Conservation (phyloP, 1,284 basidiomycete species). For the Cryptococcus sp. region DNA sequence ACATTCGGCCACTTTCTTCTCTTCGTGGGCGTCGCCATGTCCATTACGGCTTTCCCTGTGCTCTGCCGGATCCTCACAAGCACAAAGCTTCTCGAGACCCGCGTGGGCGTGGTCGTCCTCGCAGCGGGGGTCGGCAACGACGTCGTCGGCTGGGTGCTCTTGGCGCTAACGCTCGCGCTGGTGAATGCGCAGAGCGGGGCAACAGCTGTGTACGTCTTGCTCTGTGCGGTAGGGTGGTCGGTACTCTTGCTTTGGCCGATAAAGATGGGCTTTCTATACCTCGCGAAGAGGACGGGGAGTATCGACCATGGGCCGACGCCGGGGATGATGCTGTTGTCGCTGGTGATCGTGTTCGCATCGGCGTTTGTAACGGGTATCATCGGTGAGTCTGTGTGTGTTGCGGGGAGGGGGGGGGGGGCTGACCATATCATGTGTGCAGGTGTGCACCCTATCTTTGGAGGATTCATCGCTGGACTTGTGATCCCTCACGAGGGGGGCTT, state of each 20-base stretch:
- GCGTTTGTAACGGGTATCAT: conserved; percentile 88
- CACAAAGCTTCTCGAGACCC: conserved; percentile 75
- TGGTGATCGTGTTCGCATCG: conserved; percentile 71
- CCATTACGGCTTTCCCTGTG: conserved; percentile 91
- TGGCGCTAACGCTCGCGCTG: conserved; percentile 81
- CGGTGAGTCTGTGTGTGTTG: conserved; percentile 53
- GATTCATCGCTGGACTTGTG: conserved; percentile 82
- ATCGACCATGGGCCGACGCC: conserved; percentile 68
- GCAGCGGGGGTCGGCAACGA: conserved; percentile 93
- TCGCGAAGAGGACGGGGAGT: conserved; percentile 73
- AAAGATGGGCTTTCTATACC: conserved; percentile 61
- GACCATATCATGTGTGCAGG: conserved; percentile 14
- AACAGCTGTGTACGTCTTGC: conserved; percentile 75
- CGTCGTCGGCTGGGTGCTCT: conserved; percentile 61
- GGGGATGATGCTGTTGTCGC: conserved; percentile 69
- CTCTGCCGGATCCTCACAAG: conserved; percentile 69
- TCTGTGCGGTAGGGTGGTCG: conserved; percentile 76
- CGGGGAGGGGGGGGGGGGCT: background rate
- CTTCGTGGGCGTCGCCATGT: conserved; percentile 83
- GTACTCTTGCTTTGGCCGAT: conserved; percentile 73
- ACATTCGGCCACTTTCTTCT: conserved; percentile 85
- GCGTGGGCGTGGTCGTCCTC: conserved; percentile 87
- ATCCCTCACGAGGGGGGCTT: conserved; percentile 85
- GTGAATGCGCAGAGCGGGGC: conserved; percentile 65
- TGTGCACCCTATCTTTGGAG: conserved; percentile 78